phyloP scores from a whole-genome alignment of 495 filamentous ascomycete species.

The Xylaria bambusicola region DNA sequence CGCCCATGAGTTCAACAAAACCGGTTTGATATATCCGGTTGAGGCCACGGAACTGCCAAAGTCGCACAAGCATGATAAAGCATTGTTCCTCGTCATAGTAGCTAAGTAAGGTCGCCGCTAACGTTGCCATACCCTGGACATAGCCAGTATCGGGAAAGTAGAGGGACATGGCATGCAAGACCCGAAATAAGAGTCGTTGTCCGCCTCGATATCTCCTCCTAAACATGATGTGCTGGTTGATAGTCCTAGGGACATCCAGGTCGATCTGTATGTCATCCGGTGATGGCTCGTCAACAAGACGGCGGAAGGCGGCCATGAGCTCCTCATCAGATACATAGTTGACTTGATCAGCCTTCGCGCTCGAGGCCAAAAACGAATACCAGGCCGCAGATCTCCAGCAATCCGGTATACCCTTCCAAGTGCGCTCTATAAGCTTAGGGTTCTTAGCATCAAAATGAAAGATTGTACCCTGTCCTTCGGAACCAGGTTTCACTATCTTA shows the following conservation, averaged over 20 bases:
- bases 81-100: conserved; percentile 95
- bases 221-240: conserved; percentile 98
- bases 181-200: conserved; percentile 88
- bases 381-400: conserved; percentile 92
- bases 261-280: conserved; percentile 97
- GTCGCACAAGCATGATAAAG: conserved; percentile 91
- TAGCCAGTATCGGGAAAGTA: conserved; percentile 93
- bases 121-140: conserved; percentile 95
- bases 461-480: conserved; percentile 74
- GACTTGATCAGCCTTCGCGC: conserved; percentile 65
- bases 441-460: conserved; percentile 87
- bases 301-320: conserved; percentile 68
- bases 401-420: conserved; percentile 98
- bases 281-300: conserved; percentile 69
- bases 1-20: conserved; percentile 84
- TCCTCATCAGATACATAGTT: conserved; percentile 64
- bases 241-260: conserved; percentile 93
- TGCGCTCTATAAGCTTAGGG: conserved; percentile 83
- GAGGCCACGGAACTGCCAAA: conserved; percentile 88
- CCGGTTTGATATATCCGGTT: conserved; percentile 81
- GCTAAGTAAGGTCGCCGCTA: conserved; percentile 90
- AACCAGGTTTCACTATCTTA: conserved; percentile 56
- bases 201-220: conserved; percentile 85
- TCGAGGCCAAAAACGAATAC: conserved; percentile 88
- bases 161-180: conserved; percentile 86